These are phyloP conservation scores for Dendrobium nobile DNA, from an alignment of 106 monocot genomes.

Conservation along the genomic window DNA sequence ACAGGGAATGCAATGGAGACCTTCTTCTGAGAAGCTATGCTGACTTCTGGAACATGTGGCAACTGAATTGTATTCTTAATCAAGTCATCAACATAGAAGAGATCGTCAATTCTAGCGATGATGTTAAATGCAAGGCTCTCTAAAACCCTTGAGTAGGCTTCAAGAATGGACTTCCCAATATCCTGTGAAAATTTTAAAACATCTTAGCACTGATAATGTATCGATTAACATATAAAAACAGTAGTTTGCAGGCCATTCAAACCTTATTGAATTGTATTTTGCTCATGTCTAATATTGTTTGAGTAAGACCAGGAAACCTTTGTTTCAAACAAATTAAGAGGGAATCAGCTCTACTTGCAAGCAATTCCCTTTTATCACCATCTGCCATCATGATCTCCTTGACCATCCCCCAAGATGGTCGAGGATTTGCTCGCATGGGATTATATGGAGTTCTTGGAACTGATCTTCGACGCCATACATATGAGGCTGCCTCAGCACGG, in stretches of 20 bases:
- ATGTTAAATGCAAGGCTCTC: conserved; percentile 95
- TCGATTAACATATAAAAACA: not conserved
- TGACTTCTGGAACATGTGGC: conserved; percentile 16
- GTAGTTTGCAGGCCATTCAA: not conserved
- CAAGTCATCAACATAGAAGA: conserved; percentile 69
- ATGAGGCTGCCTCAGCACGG: conserved; percentile 70
- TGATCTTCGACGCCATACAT: conserved; percentile 55
- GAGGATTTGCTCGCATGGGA: conserved; percentile 11
- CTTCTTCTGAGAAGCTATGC: conserved; percentile 28
- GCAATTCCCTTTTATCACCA: conserved; percentile 64
- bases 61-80: conserved; percentile 48
- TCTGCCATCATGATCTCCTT: conserved; percentile 56
- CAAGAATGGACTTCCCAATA: conserved; percentile 83
- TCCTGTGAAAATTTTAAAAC: conserved; percentile 36
- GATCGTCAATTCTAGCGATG: conserved; percentile 79
- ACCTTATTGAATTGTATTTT: conserved; percentile 97
- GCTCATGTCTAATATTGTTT: conserved; percentile 81
- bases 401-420: conserved; percentile 68
- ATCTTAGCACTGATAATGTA: not conserved
- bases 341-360: conserved; percentile 78
- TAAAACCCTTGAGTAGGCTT: conserved; percentile 89
- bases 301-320: conserved; percentile 80
- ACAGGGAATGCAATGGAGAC: conserved; percentile 33
- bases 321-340: conserved; percentile 86
- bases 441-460: conserved; percentile 19